A percentile compares a stretch with the other conserved stretches of the same genome.
Evolutionary conservation across 148 eudicot genomes (phyloP).

Genomic region (Fagopyrum tataricum): DNA sequence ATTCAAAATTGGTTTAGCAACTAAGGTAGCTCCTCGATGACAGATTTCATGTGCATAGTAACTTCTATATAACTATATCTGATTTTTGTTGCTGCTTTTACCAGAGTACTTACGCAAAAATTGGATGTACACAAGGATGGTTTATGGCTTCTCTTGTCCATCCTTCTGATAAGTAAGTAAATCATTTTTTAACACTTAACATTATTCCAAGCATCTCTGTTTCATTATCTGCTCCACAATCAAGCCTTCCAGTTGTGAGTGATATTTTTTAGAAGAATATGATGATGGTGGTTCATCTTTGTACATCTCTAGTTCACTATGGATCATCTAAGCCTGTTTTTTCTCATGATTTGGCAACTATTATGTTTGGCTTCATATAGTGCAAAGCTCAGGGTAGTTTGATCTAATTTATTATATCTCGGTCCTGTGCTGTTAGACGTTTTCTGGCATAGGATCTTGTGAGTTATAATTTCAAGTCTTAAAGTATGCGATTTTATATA

Average conservation of each 20-base stretch:
- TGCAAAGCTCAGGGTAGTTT: too few relatives aligned
- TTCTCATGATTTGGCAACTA: background rate
- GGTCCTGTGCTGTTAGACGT: too few relatives aligned
- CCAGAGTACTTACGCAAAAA: constrained; percentile 80
- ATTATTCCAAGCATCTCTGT: background rate
- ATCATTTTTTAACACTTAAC: background rate
- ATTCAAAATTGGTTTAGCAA: too few relatives aligned
- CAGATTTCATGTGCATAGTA: too few relatives aligned
- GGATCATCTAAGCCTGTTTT: background rate
- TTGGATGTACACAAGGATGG: constrained; percentile 90
- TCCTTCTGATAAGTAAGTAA: constrained; percentile 65
- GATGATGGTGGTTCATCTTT: background rate
- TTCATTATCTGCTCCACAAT: background rate
- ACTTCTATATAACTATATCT: background rate
- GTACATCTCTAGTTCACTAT: background rate
- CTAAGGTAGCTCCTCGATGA: too few relatives aligned
- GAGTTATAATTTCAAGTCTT: background rate
- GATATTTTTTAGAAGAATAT: background rate
- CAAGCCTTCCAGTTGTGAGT: background rate
- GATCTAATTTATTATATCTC: too few relatives aligned
- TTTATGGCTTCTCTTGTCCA: constrained; percentile 65
- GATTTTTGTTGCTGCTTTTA: background rate
- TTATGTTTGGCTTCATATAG: background rate
- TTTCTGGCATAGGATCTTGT: background rate
- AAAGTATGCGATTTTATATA: too few relatives aligned